Percentiles rank a stretch among this genome's conserved stretches.
Conservation (phyloP, 2,329 filamentous ascomycete species). For the Dryadomyces sulphureus region DNA sequence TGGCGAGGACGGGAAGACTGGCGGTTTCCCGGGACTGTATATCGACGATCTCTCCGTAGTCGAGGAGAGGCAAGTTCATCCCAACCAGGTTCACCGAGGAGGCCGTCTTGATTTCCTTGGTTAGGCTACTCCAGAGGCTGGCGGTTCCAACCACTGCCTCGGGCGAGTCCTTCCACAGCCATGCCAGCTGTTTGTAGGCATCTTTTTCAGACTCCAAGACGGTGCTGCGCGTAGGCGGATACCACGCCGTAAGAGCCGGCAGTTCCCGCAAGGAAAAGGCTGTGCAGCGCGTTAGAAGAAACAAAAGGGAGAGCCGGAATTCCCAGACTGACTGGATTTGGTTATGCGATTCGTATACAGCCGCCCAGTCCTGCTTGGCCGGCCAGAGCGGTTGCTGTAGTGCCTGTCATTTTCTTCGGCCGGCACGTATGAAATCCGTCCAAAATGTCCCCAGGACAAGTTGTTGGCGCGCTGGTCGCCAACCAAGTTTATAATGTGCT, state of each 20-base stretch:
- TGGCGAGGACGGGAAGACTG: slow-evolving; percentile 26
- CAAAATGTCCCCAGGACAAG: slow-evolving; percentile 38
- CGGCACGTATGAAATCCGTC: slow-evolving; percentile 28
- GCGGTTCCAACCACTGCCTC: slow-evolving; percentile 27
- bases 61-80: slow-evolving; percentile 26
- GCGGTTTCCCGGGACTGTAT: slow-evolving; percentile 13
- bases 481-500: slow-evolving; percentile 5
- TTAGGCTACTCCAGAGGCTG: slow-evolving; percentile 16
- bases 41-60: slow-evolving; percentile 39
- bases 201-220: neutral
- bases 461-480: slow-evolving; percentile 24
- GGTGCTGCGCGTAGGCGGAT: slow-evolving; percentile 9
- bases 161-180: slow-evolving; percentile 36
- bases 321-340: slow-evolving; percentile 12
- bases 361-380: neutral
- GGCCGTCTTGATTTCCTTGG: slow-evolving; percentile 19
- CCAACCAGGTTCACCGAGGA: slow-evolving; percentile 5
- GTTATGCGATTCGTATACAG: slow-evolving; percentile 7
- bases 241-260: slow-evolving; percentile 15
- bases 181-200: slow-evolving; percentile 24
- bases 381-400: no score
- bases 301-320: neutral
- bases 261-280: slow-evolving; percentile 14
- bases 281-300: neutral
- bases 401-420: slow-evolving; percentile 8